Conservation (phyloP, 306 rosid species). For the Cercis canadensis region DNA sequence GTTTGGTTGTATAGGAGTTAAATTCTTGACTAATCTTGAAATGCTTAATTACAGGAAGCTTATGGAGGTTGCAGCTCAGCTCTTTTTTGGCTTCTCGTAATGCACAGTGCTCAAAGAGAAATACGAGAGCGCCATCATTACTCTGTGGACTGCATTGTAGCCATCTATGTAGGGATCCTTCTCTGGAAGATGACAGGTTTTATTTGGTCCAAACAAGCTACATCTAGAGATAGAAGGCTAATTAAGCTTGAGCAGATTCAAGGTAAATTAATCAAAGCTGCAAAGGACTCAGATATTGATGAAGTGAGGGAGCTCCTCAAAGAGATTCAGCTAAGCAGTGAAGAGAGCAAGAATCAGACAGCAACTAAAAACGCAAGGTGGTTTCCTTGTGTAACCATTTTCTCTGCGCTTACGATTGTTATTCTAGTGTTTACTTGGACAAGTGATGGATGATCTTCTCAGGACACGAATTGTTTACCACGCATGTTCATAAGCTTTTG, state of each 20-base stretch:
- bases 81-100: constrained; percentile 81
- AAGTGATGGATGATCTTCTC: constrained; percentile 60
- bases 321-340: constrained; percentile 57
- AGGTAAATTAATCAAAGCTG: constrained; percentile 74
- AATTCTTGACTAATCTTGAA: constrained; percentile 21
- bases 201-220: constrained; percentile 65
- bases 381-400: constrained; percentile 53
- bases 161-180: constrained; percentile 89
- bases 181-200: constrained; percentile 92
- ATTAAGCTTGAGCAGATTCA: constrained; percentile 72
- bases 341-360: constrained; percentile 51
- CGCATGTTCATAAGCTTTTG: no score
- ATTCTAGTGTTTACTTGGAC: constrained; percentile 72
- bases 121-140: constrained; percentile 92
- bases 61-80: constrained; percentile 93
- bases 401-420: constrained; percentile 63
- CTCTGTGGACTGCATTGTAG: constrained; percentile 77
- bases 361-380: constrained; percentile 47
- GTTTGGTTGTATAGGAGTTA: neutral
- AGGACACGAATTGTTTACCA: neutral
- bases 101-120: constrained; percentile 92
- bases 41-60: constrained; percentile 82
- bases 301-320: constrained; percentile 80
- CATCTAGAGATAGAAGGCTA: constrained; percentile 40
- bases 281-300: constrained; percentile 85